These are phyloP conservation scores for Phytophthora pluvialis DNA, from an alignment of 352 stramenopile species.

Conservation along the genomic window DNA sequence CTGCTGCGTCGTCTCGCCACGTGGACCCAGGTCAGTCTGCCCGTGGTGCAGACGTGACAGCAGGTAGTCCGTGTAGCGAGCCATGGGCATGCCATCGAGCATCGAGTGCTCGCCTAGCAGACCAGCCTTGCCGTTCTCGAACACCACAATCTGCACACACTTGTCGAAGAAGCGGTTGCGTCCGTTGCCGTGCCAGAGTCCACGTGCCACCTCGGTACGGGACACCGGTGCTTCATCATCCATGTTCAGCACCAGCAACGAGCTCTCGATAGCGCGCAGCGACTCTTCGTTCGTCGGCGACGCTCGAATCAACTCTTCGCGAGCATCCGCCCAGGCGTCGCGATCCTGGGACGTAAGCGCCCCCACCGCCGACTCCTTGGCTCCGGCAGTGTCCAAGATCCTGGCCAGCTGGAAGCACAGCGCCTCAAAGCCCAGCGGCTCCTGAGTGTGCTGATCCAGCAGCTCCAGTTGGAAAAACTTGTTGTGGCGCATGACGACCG, in stretches of 20 bases:
- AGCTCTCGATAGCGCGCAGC: slow-evolving; percentile 69
- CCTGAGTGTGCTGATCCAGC: slow-evolving; percentile 42
- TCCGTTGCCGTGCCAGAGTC: slow-evolving; percentile 85
- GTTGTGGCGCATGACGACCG: slow-evolving; percentile 89
- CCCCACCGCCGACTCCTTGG: slow-evolving; percentile 62
- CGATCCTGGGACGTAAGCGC: slow-evolving; percentile 75
- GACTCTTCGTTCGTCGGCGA: slow-evolving; percentile 61
- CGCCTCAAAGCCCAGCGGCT: slow-evolving; percentile 63
- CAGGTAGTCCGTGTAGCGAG: slow-evolving; percentile 70
- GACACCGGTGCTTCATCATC: slow-evolving; percentile 69
- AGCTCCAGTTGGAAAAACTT: slow-evolving; percentile 78
- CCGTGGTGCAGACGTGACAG: slow-evolving; percentile 57
- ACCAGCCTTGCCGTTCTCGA: slow-evolving; percentile 95
- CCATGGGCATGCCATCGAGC: slow-evolving; percentile 88
- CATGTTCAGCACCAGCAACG: slow-evolving; percentile 71
- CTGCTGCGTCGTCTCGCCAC: slow-evolving; percentile 49
- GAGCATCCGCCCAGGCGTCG: slow-evolving; percentile 80
- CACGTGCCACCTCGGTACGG: slow-evolving; percentile 66
- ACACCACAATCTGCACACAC: slow-evolving; percentile 96
- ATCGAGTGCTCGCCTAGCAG: slow-evolving; percentile 95
- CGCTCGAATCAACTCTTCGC: slow-evolving; percentile 65
- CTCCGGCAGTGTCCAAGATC: slow-evolving; percentile 56
- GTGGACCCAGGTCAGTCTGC: slow-evolving; percentile 54
- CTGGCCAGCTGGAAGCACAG: slow-evolving; percentile 61
- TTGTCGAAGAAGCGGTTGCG: slow-evolving; percentile 98